phyloP scores from a whole-genome alignment of 176 grass and related monocot genomes.

The Aegilops longissima region DNA sequence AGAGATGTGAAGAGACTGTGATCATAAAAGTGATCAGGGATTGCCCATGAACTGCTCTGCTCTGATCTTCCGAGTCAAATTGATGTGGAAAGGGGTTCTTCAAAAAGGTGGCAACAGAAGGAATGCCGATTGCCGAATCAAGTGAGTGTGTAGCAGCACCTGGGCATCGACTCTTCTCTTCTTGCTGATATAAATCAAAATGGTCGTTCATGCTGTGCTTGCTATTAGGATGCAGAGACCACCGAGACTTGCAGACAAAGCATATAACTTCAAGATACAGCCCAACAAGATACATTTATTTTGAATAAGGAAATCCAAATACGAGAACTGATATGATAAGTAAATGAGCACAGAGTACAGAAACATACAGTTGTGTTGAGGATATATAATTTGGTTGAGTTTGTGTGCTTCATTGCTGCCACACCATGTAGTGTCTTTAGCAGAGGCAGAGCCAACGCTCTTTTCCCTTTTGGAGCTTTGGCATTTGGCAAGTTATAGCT shows the following conservation, averaged over 20 bases:
- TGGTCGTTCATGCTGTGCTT: background rate
- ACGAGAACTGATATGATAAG: background rate
- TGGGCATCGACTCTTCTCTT: background rate
- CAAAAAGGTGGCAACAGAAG: background rate
- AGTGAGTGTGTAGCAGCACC: background rate
- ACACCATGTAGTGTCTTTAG: background rate
- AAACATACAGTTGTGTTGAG: background rate
- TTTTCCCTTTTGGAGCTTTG: background rate
- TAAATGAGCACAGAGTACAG: background rate
- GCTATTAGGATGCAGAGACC: background rate
- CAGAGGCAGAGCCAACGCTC: background rate
- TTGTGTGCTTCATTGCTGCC: background rate
- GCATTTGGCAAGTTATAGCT: background rate
- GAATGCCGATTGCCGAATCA: background rate
- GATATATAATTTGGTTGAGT: background rate
- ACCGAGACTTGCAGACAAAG: background rate
- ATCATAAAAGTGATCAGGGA: background rate
- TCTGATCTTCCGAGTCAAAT: background rate
- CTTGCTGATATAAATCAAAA: background rate
- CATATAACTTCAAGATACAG: background rate
- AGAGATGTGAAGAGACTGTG: background rate
- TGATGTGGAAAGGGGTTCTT: constrained; percentile 1
- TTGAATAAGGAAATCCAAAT: background rate
- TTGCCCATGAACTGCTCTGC: background rate
- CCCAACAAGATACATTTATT: background rate